A percentile compares a stretch with the other conserved stretches of the same genome.
These are phyloP conservation scores for Bimuria novae-zelandiae DNA, from an alignment of 2,329 filamentous ascomycete genomes.

Conservation along the genomic window DNA sequence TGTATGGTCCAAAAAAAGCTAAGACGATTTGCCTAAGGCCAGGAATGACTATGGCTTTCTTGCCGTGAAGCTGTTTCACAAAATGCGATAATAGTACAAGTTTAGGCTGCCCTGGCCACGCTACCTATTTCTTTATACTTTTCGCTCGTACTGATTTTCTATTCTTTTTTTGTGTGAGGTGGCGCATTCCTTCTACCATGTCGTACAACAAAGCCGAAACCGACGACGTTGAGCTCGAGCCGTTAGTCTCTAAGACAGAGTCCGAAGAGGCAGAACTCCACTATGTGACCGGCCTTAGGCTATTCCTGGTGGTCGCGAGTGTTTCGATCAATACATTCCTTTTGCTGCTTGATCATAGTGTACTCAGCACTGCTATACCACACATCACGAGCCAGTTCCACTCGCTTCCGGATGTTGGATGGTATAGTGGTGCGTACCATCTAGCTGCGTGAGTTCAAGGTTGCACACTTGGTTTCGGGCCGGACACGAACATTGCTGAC, in stretches of 20 bases:
- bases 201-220: neutral
- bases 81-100: too few species aligned
- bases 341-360: conserved; percentile 24
- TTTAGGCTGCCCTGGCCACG: too few species aligned
- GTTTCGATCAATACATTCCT: conserved; percentile 20
- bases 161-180: too few species aligned
- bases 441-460: conserved; percentile 13
- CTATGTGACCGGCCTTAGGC: conserved; percentile 15
- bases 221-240: neutral
- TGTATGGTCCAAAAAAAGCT: too few species aligned
- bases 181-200: neutral
- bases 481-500: neutral
- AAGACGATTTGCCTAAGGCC: too few species aligned
- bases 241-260: neutral
- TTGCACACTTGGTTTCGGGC: neutral
- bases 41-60: too few species aligned
- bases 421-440: conserved; percentile 20
- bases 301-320: conserved; percentile 10
- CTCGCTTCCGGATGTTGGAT: conserved; percentile 22
- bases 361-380: conserved; percentile 24
- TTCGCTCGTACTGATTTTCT: too few species aligned
- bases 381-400: conserved; percentile 23
- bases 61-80: too few species aligned
- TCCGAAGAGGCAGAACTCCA: neutral
- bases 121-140: neutral